Base-by-base conservation (phyloP, 306 rosid genomes). In the Alnus rubra region DNA sequence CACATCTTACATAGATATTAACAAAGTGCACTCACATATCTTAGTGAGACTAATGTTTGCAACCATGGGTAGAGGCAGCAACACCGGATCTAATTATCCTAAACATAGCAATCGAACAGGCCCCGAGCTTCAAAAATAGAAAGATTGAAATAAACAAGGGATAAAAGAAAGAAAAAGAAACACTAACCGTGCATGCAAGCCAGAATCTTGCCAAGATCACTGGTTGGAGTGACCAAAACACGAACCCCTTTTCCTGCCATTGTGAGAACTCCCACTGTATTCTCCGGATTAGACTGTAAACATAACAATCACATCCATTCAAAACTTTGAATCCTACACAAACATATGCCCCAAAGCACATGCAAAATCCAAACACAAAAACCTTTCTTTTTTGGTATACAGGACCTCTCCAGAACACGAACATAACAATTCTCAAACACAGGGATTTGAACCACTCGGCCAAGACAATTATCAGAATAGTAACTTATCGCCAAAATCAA, bases 181-280 rank as follows among this genome's bases (percentile, higher is more conserved):
- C 65, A 84, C 97, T 78, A 16, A 92, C 98, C 98, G 60, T 94
- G 98, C 97, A 86, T 94, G 84, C 98, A 93, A 7, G 95, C 97
- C 39, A 93, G 81, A 63, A 93, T 93, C 88, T 93, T 93, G 80
- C 97, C 96, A 82, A 93, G 92, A 86, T 93, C 98, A 84, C 88
- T 90, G 7, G 98, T 93, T 51, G 98, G 98, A 63, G 96, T 93
- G 31, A 90, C 97, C 87, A 93, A 89, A 75, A 93, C 98, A 1
- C 97, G 93, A 79, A 93, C 91, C 13, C 98, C 95, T 83, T 93
- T 93, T 44, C 95, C 98, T 0, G 97, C 98, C 98, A 93, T 93
- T 11, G 97, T 93, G 75, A 93, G 90, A 84, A 93, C 90, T 83
- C 98, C 98, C 39, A 92, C 98, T 4, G 98, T 93, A 60, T 92